Base-by-base conservation (phyloP, 2,329 filamentous ascomycete genomes). In the Myrmaecium sp. region DNA sequence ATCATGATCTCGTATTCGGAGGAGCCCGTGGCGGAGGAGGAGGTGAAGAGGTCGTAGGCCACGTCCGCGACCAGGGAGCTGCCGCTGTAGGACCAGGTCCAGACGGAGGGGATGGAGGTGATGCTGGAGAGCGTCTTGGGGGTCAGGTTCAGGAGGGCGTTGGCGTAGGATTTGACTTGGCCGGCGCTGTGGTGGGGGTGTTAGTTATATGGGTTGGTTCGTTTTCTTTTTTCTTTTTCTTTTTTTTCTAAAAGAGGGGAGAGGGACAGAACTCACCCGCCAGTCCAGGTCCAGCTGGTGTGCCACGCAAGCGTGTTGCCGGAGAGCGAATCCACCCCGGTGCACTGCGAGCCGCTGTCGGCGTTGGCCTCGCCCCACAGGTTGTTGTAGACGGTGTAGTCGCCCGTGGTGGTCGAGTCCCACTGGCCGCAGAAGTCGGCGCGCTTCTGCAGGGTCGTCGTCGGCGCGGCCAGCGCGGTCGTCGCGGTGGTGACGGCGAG, bases 1-100 rank as follows among this genome's bases (percentile, higher is more conserved):
- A 76, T 59, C 70, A 76, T 76, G 38, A 75, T 54, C 47, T 75
- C 71, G 40, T 67, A 73, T 37, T 66, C 54, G n/a, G 57, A 42
- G 24, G 36, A 42, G 21, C 53, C 57, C 16, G 49, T 47, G 2
- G 63, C 55, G 11, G 54, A 53, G 21, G 60, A 54, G 5, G 54
- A 52, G 10, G 67, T 68, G 50, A 74, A 74, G 26, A 74, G 46
- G 42, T 74, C 68, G 39, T 70, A 74, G 9, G 67, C 56, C 10
- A 75, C 69, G 39, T 74, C 60, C 27, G 66, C 65, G 17, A 66
- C 51, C 25, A 71, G 43, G 30, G 32, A 34, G 26, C 45, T 52
- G 32, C 58, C 62, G 16, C 54, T 55, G 48, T 71, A 69, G 17
- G 32, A 43, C 58, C 58, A 66, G 11, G 47, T 39, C 55, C 55